Evolutionary conservation across 768 basidiomycete species (phyloP).

Genomic region (Leucocoprinus leucothites): DNA sequence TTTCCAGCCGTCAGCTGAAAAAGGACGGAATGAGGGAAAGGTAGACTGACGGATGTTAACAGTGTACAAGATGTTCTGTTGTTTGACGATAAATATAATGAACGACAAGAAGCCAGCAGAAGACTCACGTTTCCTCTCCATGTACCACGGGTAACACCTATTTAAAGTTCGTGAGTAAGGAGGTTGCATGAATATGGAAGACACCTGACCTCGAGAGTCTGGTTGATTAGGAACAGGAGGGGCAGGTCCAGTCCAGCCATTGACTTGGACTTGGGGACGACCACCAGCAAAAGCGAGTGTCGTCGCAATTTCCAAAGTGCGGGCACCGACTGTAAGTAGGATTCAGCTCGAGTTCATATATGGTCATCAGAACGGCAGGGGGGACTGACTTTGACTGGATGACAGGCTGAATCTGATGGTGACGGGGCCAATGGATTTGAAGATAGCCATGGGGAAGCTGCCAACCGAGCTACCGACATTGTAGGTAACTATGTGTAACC

Average conservation of each 20-base stretch:
- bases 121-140: slow-evolving; percentile 33
- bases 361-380: no score
- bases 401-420: slow-evolving; percentile 26
- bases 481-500: slow-evolving; percentile 23
- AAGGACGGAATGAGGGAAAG: background rate
- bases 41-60: slow-evolving; percentile 31
- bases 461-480: slow-evolving; percentile 24
- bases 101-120: background rate
- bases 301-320: slow-evolving; percentile 33
- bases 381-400: slow-evolving; percentile 23
- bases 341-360: background rate
- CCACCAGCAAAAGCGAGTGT: slow-evolving; percentile 35
- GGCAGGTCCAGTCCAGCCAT: slow-evolving; percentile 26
- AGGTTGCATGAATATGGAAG: background rate
- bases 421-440: slow-evolving; percentile 32
- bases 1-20: background rate
- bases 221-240: slow-evolving; percentile 29
- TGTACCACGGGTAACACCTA: slow-evolving; percentile 33
- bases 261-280: slow-evolving; percentile 29
- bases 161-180: background rate
- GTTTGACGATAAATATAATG: background rate
- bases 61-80: slow-evolving; percentile 32
- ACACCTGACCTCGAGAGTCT: slow-evolving; percentile 30
- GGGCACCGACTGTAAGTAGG: slow-evolving; percentile 21
- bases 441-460: slow-evolving; percentile 33